Evolutionary conservation across 352 stramenopile species (phyloP).

Genomic region (Plasmopara viticola): DNA sequence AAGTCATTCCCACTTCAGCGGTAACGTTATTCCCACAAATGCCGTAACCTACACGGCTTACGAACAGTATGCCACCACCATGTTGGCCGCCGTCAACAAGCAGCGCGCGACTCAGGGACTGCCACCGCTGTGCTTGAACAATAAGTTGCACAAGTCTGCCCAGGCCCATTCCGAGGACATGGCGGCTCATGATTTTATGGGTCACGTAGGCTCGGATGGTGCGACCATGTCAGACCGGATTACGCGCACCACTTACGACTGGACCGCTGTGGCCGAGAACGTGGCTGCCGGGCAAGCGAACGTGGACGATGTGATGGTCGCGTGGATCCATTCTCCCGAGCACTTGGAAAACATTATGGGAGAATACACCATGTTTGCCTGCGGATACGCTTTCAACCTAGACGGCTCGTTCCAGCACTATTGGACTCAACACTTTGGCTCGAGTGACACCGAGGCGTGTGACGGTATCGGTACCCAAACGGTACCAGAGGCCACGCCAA

Average conservation of each 20-base stretch:
- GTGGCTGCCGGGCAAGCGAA: conserved; percentile 25
- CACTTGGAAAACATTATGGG: conserved; percentile 26
- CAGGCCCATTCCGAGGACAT: conserved; percentile 32
- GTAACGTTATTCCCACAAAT: conserved; percentile 7
- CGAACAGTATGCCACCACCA: conserved; percentile 13
- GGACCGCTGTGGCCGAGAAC: conserved; percentile 29
- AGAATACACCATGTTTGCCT: conserved; percentile 32
- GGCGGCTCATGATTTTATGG: conserved; percentile 40
- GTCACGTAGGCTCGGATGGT: conserved; percentile 33
- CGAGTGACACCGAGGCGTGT: conserved; percentile 16
- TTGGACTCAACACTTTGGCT: conserved; percentile 47
- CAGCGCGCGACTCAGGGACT: conserved; percentile 35
- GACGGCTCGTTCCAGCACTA: conserved; percentile 30
- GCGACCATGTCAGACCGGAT: conserved; percentile 35
- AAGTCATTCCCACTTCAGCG: no score
- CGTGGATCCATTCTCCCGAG: conserved; percentile 25
- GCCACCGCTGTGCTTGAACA: conserved; percentile 30
- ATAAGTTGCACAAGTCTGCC: conserved; percentile 17
- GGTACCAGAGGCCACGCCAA: not conserved
- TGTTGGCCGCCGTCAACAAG: conserved; percentile 41
- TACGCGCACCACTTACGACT: conserved; percentile 34
- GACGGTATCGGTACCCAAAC: conserved; percentile 5
- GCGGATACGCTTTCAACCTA: conserved; percentile 25
- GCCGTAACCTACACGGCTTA: conserved; percentile 16
- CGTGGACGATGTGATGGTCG: conserved; percentile 24